These are phyloP conservation scores for Albugo candida DNA, from an alignment of 352 stramenopile genomes.

Conservation along the genomic window DNA sequence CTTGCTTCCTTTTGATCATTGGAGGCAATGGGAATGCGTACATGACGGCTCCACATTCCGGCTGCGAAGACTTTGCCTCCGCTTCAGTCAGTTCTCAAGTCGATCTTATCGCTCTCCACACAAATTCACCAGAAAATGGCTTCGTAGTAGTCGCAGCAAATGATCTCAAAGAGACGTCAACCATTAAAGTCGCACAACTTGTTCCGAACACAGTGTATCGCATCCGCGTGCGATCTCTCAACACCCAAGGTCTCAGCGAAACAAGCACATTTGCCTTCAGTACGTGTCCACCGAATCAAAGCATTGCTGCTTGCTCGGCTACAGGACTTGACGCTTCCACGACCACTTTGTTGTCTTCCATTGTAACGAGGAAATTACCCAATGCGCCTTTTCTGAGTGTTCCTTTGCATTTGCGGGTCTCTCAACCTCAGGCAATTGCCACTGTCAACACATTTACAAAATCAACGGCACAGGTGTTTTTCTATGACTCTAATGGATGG, in stretches of 20 bases:
- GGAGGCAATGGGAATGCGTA: conserved; percentile 15
- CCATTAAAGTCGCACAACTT: conserved; percentile 7
- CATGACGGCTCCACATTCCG: conserved; percentile 21
- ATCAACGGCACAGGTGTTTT: conserved; percentile 30
- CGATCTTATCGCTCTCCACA: no score
- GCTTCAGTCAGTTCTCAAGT: neutral
- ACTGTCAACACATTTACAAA: conserved; percentile 23
- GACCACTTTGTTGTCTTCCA: conserved; percentile 3
- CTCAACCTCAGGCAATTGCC: conserved; percentile 22
- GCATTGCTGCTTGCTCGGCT: conserved; percentile 50
- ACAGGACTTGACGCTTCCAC: conserved; percentile 9
- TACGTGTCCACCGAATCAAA: conserved; percentile 47
- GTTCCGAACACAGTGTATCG: conserved; percentile 42
- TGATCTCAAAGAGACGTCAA: conserved; percentile 2
- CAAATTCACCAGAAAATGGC: conserved; percentile 10
- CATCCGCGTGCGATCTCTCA: conserved; percentile 66
- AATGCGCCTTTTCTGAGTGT: conserved; percentile 19
- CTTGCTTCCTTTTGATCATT: no score
- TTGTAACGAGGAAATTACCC: conserved; percentile 48
- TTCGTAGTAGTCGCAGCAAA: conserved; percentile 15
- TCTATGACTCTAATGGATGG: conserved; percentile 48
- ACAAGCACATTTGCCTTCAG: conserved; percentile 36
- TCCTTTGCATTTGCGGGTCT: conserved; percentile 24
- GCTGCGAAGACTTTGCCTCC: conserved; percentile 37
- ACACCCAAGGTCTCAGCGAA: conserved; percentile 57